These are phyloP conservation scores for Xylaria sp. DNA, from an alignment of 2,329 filamentous ascomycete genomes.

Conservation along the genomic window DNA sequence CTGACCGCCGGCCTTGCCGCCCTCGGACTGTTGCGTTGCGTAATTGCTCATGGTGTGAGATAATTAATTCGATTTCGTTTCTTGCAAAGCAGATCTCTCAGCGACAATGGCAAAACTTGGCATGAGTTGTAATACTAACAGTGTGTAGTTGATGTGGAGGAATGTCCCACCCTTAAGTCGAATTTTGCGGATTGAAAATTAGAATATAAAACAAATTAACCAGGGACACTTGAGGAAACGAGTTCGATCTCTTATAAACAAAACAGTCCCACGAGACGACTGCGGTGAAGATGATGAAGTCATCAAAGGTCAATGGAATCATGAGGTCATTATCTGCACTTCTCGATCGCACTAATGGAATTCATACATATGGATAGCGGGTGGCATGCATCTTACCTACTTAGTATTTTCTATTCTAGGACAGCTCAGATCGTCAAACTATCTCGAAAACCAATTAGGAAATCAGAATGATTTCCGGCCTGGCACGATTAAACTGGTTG, in stretches of 20 bases:
- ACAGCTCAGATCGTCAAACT: not conserved
- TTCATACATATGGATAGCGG: not conserved
- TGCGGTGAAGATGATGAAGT: not conserved
- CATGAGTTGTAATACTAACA: not conserved
- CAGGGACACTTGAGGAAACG: too few relatives aligned
- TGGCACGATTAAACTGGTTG: not conserved
- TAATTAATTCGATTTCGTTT: not conserved
- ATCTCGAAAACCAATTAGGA: not conserved
- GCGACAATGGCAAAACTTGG: too few relatives aligned
- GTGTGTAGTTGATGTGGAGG: not conserved
- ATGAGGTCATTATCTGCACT: not conserved
- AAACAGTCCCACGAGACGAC: too few relatives aligned
- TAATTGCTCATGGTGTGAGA: not conserved
- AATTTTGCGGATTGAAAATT: too few relatives aligned
- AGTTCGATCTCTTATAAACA: too few relatives aligned
- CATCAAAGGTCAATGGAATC: not conserved
- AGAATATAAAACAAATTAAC: too few relatives aligned
- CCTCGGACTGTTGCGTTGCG: not conserved
- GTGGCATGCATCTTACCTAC: not conserved
- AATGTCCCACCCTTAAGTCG: too few relatives aligned
- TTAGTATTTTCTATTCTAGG: not conserved
- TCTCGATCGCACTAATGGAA: not conserved
- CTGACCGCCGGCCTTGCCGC: not conserved
- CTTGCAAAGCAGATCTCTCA: not conserved
- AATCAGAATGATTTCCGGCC: not conserved